Percentiles rank a stretch among this genome's conserved stretches.
These are phyloP conservation scores for Xerocomellus chrysenteron DNA, from an alignment of 768 basidiomycete genomes.

Conservation along the genomic window DNA sequence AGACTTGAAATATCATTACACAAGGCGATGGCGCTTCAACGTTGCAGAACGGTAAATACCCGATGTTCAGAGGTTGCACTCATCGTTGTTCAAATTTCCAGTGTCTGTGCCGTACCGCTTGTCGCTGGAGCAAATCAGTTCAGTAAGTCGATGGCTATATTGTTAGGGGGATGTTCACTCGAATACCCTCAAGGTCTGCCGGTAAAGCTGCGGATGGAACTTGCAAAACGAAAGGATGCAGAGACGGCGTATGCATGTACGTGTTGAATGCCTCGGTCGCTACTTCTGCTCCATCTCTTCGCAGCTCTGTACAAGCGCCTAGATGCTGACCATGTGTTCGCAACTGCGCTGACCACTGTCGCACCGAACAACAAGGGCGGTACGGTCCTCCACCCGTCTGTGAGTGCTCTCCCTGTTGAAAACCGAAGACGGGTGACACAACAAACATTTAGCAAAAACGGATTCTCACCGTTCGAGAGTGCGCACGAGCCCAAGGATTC, in stretches of 20 bases:
- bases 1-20: constrained; percentile 56
- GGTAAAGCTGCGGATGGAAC: constrained; percentile 36
- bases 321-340: constrained; percentile 51
- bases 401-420: constrained; percentile 21
- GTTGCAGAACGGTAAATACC: constrained; percentile 53
- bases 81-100: constrained; percentile 19
- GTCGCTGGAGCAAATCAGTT: constrained; percentile 48
- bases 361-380: constrained; percentile 51
- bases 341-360: constrained; percentile 60
- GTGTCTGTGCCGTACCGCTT: constrained; percentile 57
- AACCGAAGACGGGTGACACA: not conserved
- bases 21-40: constrained; percentile 38
- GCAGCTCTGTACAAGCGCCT: constrained; percentile 59
- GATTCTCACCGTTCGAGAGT: constrained; percentile 63
- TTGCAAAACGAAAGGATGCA: constrained; percentile 28
- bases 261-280: constrained; percentile 1
- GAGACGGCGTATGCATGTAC: constrained; percentile 30
- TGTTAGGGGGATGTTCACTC: not conserved
- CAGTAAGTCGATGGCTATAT: constrained; percentile 35
- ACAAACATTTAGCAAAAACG: constrained; percentile 58
- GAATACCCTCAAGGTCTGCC: constrained; percentile 41
- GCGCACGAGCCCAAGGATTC: constrained; percentile 76
- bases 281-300: constrained; percentile 4
- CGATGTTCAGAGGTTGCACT: not conserved
- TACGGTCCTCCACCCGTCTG: constrained; percentile 45